Base-by-base conservation (phyloP, 768 basidiomycete genomes). In the Xerocomellus amylosporus region DNA sequence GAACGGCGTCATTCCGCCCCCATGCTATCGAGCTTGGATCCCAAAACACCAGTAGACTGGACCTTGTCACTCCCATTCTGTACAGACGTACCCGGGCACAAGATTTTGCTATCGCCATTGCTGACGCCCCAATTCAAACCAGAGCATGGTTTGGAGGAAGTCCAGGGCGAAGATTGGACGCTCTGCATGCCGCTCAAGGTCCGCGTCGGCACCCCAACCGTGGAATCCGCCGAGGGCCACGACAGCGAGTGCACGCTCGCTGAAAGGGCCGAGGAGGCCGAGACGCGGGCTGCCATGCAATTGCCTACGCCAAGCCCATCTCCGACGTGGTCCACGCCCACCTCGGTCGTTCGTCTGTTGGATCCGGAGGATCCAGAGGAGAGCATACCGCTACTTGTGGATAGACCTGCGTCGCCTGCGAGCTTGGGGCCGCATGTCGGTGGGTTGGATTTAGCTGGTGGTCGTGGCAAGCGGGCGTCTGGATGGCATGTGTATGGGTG, bases 1-100 rank as follows among this genome's bases (percentile, higher is more conserved):
- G 68, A 70, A 49, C 68, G 70, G 2, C 64, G 70, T 12, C 69
- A 69, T 42, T 70, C 69, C 2, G 66, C 70, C 2, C 69, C 69
- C 0, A 49, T 70, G 24, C 40, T 70, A 28, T 61, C 65, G 22
- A 24, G 31, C 22, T 15, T 37, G 46, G 43, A 44, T 8, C 20
- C 50, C 6, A 54, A 47, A 5, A 1, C 17, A 3, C 20, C 26
- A 33, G 37, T 56, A 8, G 69, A 70, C 19, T 70, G 69, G 69
- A 70, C 69, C 2, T 28, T 70, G 33, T 72, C 68, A 1, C 64
- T 70, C 12, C 69, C 69, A 1, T 64, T 71, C 31, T 66, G 58
- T 22, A 70, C 58, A 3, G 69, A 70, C 28, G 41, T 58, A 4
- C 69, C 69, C 0, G 69, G 69, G 12, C 46, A 60, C 40, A 56